Evolutionary conservation across 1,284 basidiomycete species (phyloP).

Genomic region (Pseudozyma hubeiensis): DNA sequence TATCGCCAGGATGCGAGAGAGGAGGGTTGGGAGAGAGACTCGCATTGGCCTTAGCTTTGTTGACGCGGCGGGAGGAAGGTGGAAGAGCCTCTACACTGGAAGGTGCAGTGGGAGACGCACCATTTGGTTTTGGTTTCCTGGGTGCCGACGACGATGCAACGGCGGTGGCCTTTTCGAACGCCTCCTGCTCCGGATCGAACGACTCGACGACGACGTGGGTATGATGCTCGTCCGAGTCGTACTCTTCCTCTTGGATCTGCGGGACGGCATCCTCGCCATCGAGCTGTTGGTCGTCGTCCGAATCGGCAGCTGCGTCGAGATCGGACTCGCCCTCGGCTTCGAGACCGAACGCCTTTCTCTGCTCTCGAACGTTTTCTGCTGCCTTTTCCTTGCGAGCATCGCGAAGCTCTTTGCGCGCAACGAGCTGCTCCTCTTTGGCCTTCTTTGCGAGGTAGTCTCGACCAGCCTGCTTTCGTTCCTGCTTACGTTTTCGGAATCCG

Average conservation of each 20-base stretch:
- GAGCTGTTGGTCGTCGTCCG: slow-evolving; percentile 21
- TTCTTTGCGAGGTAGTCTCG: slow-evolving; percentile 53
- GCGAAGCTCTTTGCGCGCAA: slow-evolving; percentile 40
- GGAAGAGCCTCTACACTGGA: slow-evolving; percentile 50
- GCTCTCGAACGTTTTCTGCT: slow-evolving; percentile 60
- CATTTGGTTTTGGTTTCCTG: slow-evolving; percentile 24
- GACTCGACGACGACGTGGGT: slow-evolving; percentile 51
- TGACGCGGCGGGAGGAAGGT: slow-evolving; percentile 53
- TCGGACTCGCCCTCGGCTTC: slow-evolving; percentile 55
- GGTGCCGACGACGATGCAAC: slow-evolving; percentile 3
- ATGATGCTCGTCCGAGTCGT: slow-evolving; percentile 51
- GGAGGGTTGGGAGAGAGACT: slow-evolving; percentile 37
- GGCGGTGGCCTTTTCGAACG: slow-evolving; percentile 33
- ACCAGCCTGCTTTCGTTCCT: slow-evolving; percentile 61
- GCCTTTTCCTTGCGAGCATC: slow-evolving; percentile 57
- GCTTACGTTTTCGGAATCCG: slow-evolving; percentile 67
- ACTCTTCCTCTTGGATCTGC: slow-evolving; percentile 33
- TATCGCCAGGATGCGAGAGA: not conserved
- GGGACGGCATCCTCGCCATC: slow-evolving; percentile 33
- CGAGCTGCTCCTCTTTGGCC: slow-evolving; percentile 53
- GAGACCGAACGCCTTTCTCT: slow-evolving; percentile 54
- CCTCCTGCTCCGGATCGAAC: slow-evolving; percentile 51
- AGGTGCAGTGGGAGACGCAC: slow-evolving; percentile 26
- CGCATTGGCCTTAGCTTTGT: slow-evolving; percentile 59
- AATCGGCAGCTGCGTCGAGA: slow-evolving; percentile 25